Base-by-base conservation (phyloP, 108 stramenopile genomes). In the Cyclostephanos tholiformis region DNA sequence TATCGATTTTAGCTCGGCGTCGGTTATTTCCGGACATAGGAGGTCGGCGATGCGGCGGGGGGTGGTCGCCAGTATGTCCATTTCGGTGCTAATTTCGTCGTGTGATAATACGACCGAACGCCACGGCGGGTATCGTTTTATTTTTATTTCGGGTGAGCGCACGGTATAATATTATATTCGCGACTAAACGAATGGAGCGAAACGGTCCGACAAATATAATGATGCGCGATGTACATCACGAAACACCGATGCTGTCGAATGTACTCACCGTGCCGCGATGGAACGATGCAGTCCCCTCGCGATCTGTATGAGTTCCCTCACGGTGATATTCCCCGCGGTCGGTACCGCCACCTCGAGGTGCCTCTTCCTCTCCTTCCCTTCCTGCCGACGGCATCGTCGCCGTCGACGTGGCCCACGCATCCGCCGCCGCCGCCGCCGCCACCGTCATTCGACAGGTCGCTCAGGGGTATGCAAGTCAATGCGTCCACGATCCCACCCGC, bases 21-120 rank as follows among this genome's bases (percentile, higher is more conserved):
- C 55, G 22, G 85, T 59, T 23, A 92, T 64, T 56, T 93, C 92
- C 2, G 89, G 82, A 30, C 89, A 88, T 35, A 96, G 62, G 68
- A 92, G 83, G 61, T 93, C 82, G 29, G 82, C 76, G 67, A 96
- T 96, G 25, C 95, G 87, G 13, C 80, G 55, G 20, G 95, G 95
- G 6, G 95, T 96, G 2, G 90, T 92, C 32, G 80, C 67, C 67
- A 93, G 74, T 19, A 93, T 83, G 80, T 96, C 95, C 32, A 84
- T 65, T 75, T 92, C 91, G 30, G 91, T 77, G 19, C 83, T 79
- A 19, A 82, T 66, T 52, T n/a, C n/a, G n/a, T 77, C 12, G 83
- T 49, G 65, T 67, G 38, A 32, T 32, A n/a, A n/a, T n/a, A n/a
- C n/a, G n/a, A n/a, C n/a, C n/a, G n/a, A n/a, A n/a, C n/a, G n/a